Percentiles rank a stretch among this genome's conserved stretches.
phyloP scores from a whole-genome alignment of 2,329 filamentous ascomycete species.

The Claviceps monticola region DNA sequence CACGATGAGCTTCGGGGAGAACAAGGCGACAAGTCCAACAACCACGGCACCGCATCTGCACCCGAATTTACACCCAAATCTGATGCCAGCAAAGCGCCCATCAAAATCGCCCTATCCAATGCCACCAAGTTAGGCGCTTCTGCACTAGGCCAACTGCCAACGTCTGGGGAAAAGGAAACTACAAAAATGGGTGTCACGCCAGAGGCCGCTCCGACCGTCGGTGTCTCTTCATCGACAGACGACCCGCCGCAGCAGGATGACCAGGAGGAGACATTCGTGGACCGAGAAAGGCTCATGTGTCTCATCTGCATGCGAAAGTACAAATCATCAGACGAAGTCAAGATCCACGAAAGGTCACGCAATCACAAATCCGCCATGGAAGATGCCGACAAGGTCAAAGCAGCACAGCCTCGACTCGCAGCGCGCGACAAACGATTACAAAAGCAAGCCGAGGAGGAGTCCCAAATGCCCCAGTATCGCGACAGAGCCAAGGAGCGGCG shows the following conservation, averaged over 20 bases:
- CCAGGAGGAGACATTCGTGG: constrained; percentile 37
- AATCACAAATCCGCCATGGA: constrained; percentile 28
- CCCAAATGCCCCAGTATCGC: constrained; percentile 31
- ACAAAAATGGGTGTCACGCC: neutral
- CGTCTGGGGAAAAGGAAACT: neutral
- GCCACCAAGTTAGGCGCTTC: neutral
- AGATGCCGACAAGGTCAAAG: constrained; percentile 33
- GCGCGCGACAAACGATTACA: constrained; percentile 22
- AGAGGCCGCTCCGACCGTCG: neutral
- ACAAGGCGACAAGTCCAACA: neutral
- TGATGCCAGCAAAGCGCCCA: constrained; percentile 8
- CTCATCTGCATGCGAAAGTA: constrained; percentile 33
- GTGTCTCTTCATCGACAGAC: neutral
- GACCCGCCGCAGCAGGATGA: neutral
- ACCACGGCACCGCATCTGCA: neutral
- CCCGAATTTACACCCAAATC: constrained; percentile 1
- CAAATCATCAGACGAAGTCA: constrained; percentile 27
- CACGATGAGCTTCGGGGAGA: constrained; percentile 25
- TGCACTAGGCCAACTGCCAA: neutral
- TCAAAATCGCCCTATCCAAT: constrained; percentile 20
- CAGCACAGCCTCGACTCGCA: constrained; percentile 27
- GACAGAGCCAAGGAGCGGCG: constrained; percentile 57
- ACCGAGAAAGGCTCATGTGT: constrained; percentile 35
- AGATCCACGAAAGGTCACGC: constrained; percentile 28
- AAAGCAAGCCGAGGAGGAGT: constrained; percentile 16